These are phyloP conservation scores for Phytophthora litchii DNA, from an alignment of 352 stramenopile species.

Conservation along the genomic window DNA sequence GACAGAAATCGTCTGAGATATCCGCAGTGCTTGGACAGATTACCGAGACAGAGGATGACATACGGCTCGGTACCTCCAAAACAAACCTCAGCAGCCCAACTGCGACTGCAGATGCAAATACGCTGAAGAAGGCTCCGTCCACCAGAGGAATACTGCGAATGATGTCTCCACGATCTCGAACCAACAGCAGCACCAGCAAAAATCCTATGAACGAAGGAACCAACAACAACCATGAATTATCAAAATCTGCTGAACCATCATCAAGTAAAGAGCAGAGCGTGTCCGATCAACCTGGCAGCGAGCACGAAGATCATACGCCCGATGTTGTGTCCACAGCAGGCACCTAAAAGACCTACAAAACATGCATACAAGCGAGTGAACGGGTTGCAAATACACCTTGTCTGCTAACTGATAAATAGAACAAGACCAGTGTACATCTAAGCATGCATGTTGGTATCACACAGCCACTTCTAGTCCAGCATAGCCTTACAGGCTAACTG, in stretches of 20 bases:
- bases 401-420: slow-evolving; percentile 9
- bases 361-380: neutral
- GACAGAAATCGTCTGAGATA: slow-evolving; percentile 19
- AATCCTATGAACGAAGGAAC: slow-evolving; percentile 6
- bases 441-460: slow-evolving; percentile 30
- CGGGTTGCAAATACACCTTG: no score
- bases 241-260: slow-evolving; percentile 1
- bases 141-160: slow-evolving; percentile 13
- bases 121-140: slow-evolving; percentile 35
- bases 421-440: slow-evolving; percentile 24
- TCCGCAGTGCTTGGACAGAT: slow-evolving; percentile 9
- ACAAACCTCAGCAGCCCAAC: neutral
- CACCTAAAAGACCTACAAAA: neutral
- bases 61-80: neutral
- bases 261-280: slow-evolving; percentile 8
- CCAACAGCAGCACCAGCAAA: slow-evolving; percentile 23
- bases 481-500: slow-evolving; percentile 2
- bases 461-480: slow-evolving; percentile 35
- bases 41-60: slow-evolving; percentile 10
- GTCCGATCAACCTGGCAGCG: slow-evolving; percentile 17
- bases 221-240: slow-evolving; percentile 25
- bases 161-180: slow-evolving; percentile 23
- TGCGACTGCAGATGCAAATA: slow-evolving; percentile 19
- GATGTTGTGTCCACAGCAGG: slow-evolving; percentile 7
- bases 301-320: slow-evolving; percentile 14